Percentiles rank a stretch among this genome's conserved stretches.
Evolutionary conservation across 2,329 filamentous ascomycete species (phyloP).

Genomic region (Pseudogymnoascus sp.): DNA sequence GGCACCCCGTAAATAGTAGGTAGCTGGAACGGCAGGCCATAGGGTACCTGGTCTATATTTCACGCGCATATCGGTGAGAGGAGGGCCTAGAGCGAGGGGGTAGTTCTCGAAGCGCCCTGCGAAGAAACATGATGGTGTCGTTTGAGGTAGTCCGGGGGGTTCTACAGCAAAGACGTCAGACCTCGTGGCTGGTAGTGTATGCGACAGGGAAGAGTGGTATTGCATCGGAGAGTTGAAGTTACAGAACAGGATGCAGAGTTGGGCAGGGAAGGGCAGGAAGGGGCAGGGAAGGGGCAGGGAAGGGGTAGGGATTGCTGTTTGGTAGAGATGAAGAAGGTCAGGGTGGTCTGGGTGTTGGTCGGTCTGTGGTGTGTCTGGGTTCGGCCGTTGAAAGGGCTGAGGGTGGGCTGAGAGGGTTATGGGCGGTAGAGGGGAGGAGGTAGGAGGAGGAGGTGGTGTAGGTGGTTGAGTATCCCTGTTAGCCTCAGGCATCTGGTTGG

Average conservation of each 20-base stretch:
- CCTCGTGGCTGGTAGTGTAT: slow-evolving; percentile 1
- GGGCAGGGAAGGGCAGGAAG: background rate
- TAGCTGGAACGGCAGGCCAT: background rate
- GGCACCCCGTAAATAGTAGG: background rate
- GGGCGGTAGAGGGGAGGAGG: background rate
- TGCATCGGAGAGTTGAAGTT: background rate
- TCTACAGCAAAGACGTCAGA: background rate
- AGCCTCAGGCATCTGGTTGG: background rate
- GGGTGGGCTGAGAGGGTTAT: background rate
- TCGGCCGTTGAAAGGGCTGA: background rate
- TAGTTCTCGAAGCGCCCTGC: background rate
- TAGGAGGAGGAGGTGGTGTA: background rate
- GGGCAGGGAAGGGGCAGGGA: background rate
- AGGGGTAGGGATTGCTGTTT: background rate
- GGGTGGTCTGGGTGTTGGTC: background rate
- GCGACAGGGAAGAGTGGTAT: background rate
- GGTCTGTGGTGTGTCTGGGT: background rate
- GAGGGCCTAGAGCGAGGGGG: background rate
- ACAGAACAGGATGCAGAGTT: background rate
- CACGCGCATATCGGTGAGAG: background rate
- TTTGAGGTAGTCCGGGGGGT: background rate
- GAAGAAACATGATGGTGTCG: background rate
- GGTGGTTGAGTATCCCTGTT: background rate
- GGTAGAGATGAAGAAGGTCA: background rate
- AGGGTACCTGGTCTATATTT: background rate